Evolutionary conservation across 148 eudicot species (phyloP), one percentile per base, ranked within the genome.

Genomic region (Suaeda aralocaspica): DNA sequence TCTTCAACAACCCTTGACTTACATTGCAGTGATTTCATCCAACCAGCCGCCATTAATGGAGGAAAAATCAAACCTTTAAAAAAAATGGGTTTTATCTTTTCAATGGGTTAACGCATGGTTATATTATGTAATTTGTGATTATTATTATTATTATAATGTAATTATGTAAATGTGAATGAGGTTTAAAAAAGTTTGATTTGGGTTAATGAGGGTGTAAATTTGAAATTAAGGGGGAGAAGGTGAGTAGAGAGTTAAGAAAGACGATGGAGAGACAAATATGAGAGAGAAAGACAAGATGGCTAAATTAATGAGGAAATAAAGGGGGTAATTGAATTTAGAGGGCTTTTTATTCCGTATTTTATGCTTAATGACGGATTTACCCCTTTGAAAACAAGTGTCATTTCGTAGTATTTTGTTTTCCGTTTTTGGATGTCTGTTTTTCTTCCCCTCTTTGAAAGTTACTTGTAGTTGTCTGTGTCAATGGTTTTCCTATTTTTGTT

Each of bases 1-100:
- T 91, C 98, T 76, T 94, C 92, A 14, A 71, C 69, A 0, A 91
- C 97, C 66, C 82, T 84, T 6, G 97, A 87, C 74, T 90, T 94
- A 82, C 98, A 94, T 58, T 93, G 95, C 60, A 87, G 66, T 6
- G 98, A 89, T 62, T 91, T 94, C 9, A 91, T 78, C 98, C 98
- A 94, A 48, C 84, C 84, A 9, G 84, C 78, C 62, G 96, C 85
- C 98, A 92, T 92, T 72, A 30, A 51, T 26, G 70, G 4, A 36
- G 41, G 11, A 42, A 65, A 44, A 28, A 57, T 12, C 16, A 9
- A n/a, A 45, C 51, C 50, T 51, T 25, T 64, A 21, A n/a, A n/a
- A n/a, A n/a, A n/a, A n/a, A n/a, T 15, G 0, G 21, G 19, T 4
- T 26, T 30, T 73, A n/a, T 22, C 39, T 25, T 72, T 46, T 69